Evolutionary conservation across 1,284 basidiomycete genomes (phyloP), one percentile per base, ranked within the genome.

Genomic region (Papiliotrema flavescens): DNA sequence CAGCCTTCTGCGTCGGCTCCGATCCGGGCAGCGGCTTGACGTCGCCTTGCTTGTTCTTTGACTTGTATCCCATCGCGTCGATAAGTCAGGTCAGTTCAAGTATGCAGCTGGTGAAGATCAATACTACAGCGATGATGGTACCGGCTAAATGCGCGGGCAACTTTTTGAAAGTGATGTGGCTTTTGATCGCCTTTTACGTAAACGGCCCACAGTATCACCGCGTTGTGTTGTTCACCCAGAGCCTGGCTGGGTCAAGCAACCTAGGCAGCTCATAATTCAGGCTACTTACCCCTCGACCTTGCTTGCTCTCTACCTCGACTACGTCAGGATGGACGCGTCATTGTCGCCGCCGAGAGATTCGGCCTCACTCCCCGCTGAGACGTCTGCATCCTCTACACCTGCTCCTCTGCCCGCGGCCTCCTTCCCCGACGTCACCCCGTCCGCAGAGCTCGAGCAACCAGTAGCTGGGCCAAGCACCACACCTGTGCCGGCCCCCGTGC

Each of bases 21-120:
- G 65, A 67, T 17, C 71, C 73, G 1, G 68, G 64, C 20, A 92
- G 69, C 40, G 90, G 84, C 28, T 56, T 78, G 79, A 2, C 90
- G 91, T 4, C 85, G 80, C 0, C 83, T 77, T 97, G 93, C 80
- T 96, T 96, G 78, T 89, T 88, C 78, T 89, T 90, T 63, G 90
- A 85, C 67, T 90, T 85, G 72, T 90, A 84, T 67, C 93, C 93
- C 90, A 95, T 92, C 28, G 40, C 60, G 39, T 13, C 44, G 32
- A 19, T 48, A 48, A 39, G 24, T 32, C 44, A 34, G 17, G 40
- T 46, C n/a, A n/a, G n/a, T n/a, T n/a, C n/a, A n/a, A n/a, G n/a
- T 32, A 32, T 11, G 11, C 28, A 11, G 28, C 28, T 32, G 28
- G 28, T 6, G 11, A 32, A 32, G 28, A 32, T 32, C 28, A 32